Base-by-base conservation (phyloP, 2,329 filamentous ascomycete species). In the Phialocephala sp. region DNA sequence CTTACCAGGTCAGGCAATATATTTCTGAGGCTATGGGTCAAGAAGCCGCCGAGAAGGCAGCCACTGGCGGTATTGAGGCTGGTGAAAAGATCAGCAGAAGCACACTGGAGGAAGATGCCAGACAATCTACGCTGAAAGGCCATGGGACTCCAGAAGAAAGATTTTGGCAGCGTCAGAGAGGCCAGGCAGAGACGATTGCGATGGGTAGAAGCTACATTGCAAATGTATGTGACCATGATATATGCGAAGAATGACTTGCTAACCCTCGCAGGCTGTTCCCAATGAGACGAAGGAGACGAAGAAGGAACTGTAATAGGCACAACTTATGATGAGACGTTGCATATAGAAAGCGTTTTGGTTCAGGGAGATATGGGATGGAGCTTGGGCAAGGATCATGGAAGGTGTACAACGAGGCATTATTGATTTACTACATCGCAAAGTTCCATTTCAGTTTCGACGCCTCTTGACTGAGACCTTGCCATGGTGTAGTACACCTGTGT, bases 11-110 rank as follows among this genome's bases (percentile, higher is more conserved):
- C 32, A 75, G 74, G 60, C 70, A 74, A 72, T 76, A 73, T 59
- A 84, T 98, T 1, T 87, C 93, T 66, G 90, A 94, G 73, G 91
- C 86, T 27, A 78, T 93, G 14, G 88, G 86, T 0, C 79, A 86
- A 65, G 82, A 87, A 37, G 81, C 83, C 1, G 82, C 82, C 2
- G 82, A 84, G 60, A 80, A 79, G 62, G 80, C 81, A 20, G 78
- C 80, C 8, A 79, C 77, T 18, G 83, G 81, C 5, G 83, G 80
- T 4, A 79, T 83, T 50, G 79, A 80, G 52, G 81, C 80, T 15
- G 84, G 82, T 12, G 87, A 89, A 71, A 86, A 87, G 74, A 91
- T 92, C 66, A 91, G 87, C 2, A 81, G 87, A 36, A 83, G 81
- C 68, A 84, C 81, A 6, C 80, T 93, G 0, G 90, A 93, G 75